A percentile compares a stretch with the other conserved stretches of the same genome.
These are phyloP conservation scores for Suillus spraguei DNA, from an alignment of 768 basidiomycete genomes.

Conservation along the genomic window DNA sequence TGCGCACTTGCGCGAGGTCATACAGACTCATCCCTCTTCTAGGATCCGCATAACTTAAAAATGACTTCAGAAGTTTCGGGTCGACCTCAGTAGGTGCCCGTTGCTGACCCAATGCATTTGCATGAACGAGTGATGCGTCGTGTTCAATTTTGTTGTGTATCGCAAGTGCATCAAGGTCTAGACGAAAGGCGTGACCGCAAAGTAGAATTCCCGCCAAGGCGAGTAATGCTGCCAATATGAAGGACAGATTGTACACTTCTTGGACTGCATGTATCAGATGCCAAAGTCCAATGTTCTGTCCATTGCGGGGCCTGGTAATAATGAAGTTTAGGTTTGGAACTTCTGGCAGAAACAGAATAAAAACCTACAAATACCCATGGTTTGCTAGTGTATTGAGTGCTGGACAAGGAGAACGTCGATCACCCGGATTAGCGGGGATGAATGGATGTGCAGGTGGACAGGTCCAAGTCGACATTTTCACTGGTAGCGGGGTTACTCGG, in stretches of 20 bases:
- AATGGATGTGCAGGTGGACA: conserved; percentile 20
- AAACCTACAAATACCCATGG: conserved; percentile 69
- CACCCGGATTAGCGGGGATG: conserved; percentile 33
- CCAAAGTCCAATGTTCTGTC: conserved; percentile 49
- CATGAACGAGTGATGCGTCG: conserved; percentile 64
- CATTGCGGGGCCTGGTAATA: conserved; percentile 49
- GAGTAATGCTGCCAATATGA: conserved; percentile 56
- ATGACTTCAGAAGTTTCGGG: conserved; percentile 36
- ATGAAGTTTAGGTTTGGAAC: conserved; percentile 1
- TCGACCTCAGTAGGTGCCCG: conserved; percentile 47
- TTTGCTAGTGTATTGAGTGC: conserved; percentile 77
- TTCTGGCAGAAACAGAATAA: background rate
- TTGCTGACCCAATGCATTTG: conserved; percentile 37
- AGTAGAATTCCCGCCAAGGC: conserved; percentile 48
- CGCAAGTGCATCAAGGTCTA: conserved; percentile 57
- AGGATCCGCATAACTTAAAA: conserved; percentile 25
- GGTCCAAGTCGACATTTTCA: conserved; percentile 28
- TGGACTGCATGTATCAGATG: conserved; percentile 52
- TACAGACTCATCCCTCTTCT: conserved; percentile 43
- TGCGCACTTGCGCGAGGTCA: conserved; percentile 55
- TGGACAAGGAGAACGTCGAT: conserved; percentile 70
- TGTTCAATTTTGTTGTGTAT: conserved; percentile 66
- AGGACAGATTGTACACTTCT: conserved; percentile 64
- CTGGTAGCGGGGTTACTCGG: conserved; percentile 7
- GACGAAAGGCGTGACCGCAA: conserved; percentile 41